These are phyloP conservation scores for Collybia nuda DNA, from an alignment of 768 basidiomycete genomes.

Conservation along the genomic window DNA sequence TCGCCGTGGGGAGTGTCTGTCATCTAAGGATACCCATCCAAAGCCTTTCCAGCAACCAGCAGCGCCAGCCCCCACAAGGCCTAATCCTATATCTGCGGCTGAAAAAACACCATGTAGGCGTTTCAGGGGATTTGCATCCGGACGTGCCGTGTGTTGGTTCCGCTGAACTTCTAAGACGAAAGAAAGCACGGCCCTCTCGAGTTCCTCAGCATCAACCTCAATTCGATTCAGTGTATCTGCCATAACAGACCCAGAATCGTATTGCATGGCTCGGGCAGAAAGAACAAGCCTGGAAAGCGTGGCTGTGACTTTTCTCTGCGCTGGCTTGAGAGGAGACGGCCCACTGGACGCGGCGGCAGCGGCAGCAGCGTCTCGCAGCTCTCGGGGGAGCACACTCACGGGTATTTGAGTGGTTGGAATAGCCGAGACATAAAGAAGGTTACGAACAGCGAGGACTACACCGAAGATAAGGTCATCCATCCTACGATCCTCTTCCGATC, in stretches of 20 bases:
- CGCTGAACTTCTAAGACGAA: constrained; percentile 74
- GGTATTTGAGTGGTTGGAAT: constrained; percentile 63
- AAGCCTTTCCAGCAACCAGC: constrained; percentile 84
- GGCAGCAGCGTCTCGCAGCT: constrained; percentile 42
- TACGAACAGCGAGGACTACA: constrained; percentile 73
- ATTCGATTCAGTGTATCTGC: constrained; percentile 68
- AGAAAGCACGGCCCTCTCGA: constrained; percentile 66
- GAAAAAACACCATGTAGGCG: constrained; percentile 63
- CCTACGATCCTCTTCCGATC: constrained; percentile 51
- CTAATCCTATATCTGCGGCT: constrained; percentile 65
- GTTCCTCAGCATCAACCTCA: constrained; percentile 72
- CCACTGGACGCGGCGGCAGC: too few species aligned
- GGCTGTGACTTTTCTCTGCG: constrained; percentile 84
- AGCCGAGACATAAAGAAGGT: constrained; percentile 70
- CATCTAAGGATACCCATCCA: constrained; percentile 68
- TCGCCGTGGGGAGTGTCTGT: constrained; percentile 45
- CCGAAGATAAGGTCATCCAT: constrained; percentile 64
- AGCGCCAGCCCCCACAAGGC: constrained; percentile 77
- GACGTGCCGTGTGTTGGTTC: constrained; percentile 37
- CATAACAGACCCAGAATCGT: constrained; percentile 65
- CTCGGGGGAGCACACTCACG: constrained; percentile 48
- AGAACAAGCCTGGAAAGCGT: constrained; percentile 88
- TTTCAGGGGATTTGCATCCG: constrained; percentile 38
- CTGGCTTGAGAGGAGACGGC: constrained; percentile 65
- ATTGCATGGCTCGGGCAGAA: constrained; percentile 86